Conservation (phyloP, 306 rosid species). For the Vicia villosa region DNA sequence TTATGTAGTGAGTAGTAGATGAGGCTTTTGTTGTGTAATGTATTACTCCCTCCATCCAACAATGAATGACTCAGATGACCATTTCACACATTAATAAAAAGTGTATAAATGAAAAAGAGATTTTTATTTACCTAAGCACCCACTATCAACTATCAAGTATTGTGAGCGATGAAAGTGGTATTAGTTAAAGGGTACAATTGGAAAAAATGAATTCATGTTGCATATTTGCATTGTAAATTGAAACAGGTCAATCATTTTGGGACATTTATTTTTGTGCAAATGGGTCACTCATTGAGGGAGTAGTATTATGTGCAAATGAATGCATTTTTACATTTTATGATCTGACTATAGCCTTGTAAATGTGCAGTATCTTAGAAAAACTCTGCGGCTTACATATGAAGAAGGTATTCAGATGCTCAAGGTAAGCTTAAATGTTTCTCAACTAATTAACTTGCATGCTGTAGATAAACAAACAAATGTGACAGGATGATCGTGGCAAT, state of each 20-base stretch:
- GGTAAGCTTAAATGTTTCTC: slow-evolving; percentile 62
- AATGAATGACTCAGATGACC: too few relatives aligned
- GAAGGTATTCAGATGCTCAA: slow-evolving; percentile 95
- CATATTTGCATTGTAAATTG: too few relatives aligned
- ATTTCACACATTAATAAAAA: too few relatives aligned
- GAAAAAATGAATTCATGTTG: too few relatives aligned
- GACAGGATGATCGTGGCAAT: slow-evolving; percentile 17
- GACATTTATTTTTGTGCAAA: too few relatives aligned
- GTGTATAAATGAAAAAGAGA: too few relatives aligned
- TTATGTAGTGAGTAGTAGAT: not conserved
- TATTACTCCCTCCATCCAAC: not conserved
- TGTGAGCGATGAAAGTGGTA: too few relatives aligned
- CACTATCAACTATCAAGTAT: too few relatives aligned
- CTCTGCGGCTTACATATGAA: slow-evolving; percentile 78
- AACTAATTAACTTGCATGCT: not conserved
- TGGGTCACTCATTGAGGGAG: too few relatives aligned
- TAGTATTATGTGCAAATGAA: not conserved
- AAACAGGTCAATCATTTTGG: too few relatives aligned
- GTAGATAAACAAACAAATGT: not conserved
- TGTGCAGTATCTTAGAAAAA: slow-evolving; percentile 83
- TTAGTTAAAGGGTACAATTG: too few relatives aligned
- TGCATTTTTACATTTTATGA: not conserved
- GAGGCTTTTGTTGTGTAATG: not conserved
- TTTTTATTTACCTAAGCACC: too few relatives aligned
- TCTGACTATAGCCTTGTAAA: slow-evolving; percentile 33